Percentiles rank a stretch among this genome's conserved stretches.
Conservation (phyloP, 768 basidiomycete species). For the Auriscalpium orientale region DNA sequence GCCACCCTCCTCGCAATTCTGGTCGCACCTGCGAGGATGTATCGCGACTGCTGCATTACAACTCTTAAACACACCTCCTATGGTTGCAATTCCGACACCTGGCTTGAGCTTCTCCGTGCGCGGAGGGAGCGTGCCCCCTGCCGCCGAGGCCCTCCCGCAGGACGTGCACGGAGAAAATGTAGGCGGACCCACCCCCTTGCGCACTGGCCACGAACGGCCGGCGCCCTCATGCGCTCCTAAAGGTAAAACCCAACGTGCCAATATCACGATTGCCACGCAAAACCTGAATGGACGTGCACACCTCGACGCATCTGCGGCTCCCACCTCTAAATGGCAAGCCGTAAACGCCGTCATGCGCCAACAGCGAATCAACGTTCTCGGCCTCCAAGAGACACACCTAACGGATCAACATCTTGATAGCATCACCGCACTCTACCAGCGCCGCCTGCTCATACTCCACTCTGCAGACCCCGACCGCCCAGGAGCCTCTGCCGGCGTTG, state of each 20-base stretch:
- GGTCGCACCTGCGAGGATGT: neutral
- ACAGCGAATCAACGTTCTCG: neutral
- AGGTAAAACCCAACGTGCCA: neutral
- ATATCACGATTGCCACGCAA: neutral
- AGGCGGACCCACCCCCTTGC: neutral
- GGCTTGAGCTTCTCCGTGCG: neutral
- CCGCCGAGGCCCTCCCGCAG: neutral
- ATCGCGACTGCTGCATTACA: neutral
- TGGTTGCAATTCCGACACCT: neutral
- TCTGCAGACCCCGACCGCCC: neutral
- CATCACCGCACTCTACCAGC: neutral
- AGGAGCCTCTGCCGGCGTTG: neutral
- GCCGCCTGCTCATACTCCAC: neutral
- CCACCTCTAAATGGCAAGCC: neutral
- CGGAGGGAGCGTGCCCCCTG: neutral
- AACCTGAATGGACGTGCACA: neutral
- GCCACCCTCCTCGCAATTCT: too few species aligned
- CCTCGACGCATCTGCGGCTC: too few species aligned
- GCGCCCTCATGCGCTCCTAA: neutral
- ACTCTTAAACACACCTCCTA: neutral
- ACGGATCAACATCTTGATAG: neutral
- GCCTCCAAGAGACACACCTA: conserved; percentile 1
- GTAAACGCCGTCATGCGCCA: neutral
- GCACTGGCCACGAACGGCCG: neutral
- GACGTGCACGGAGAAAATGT: neutral